These are phyloP conservation scores for Xylariaceae sp. DNA, from an alignment of 2,329 filamentous ascomycete species.

Conservation along the genomic window DNA sequence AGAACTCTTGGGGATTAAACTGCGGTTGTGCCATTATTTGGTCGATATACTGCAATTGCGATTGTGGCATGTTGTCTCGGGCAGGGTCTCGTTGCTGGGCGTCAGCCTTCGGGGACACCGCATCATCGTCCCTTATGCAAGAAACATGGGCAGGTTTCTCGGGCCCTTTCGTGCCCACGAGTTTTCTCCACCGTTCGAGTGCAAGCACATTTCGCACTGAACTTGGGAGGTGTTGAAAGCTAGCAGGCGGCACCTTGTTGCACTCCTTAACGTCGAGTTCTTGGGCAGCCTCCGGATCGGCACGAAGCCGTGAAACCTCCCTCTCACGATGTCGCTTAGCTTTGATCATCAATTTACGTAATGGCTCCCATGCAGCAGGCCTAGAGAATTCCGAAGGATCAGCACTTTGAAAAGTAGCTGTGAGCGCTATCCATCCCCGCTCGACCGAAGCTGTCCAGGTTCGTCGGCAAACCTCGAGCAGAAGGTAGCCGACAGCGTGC, in stretches of 20 bases:
- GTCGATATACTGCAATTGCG: slow-evolving; percentile 30
- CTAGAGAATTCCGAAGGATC: slow-evolving; percentile 40
- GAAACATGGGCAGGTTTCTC: slow-evolving; percentile 1
- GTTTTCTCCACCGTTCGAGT: slow-evolving; percentile 47
- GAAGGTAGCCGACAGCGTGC: slow-evolving; percentile 53
- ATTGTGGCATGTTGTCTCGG: slow-evolving; percentile 1
- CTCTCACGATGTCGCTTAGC: slow-evolving; percentile 47
- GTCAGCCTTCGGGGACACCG: too few species aligned
- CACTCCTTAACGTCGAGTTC: slow-evolving; percentile 47
- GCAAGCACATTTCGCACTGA: slow-evolving; percentile 42
- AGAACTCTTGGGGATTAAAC: slow-evolving; percentile 33
- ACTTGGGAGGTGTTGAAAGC: slow-evolving; percentile 45
- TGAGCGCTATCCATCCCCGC: slow-evolving; percentile 45
- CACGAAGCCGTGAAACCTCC: slow-evolving; percentile 45
- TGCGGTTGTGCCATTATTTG: slow-evolving; percentile 33
- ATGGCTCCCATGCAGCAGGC: slow-evolving; percentile 48
- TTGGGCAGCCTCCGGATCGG: slow-evolving; percentile 44
- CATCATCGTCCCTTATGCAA: too few species aligned
- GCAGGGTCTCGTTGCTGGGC: not conserved
- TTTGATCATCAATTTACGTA: slow-evolving; percentile 50
- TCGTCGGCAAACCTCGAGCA: slow-evolving; percentile 46
- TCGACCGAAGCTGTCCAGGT: slow-evolving; percentile 47
- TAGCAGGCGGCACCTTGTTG: slow-evolving; percentile 37
- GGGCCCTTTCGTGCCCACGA: slow-evolving; percentile 34
- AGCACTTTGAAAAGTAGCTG: slow-evolving; percentile 30